A percentile compares a stretch with the other conserved stretches of the same genome.
These are phyloP conservation scores for Tuber umbilicatum DNA, from an alignment of 495 filamentous ascomycete genomes.

Conservation along the genomic window DNA sequence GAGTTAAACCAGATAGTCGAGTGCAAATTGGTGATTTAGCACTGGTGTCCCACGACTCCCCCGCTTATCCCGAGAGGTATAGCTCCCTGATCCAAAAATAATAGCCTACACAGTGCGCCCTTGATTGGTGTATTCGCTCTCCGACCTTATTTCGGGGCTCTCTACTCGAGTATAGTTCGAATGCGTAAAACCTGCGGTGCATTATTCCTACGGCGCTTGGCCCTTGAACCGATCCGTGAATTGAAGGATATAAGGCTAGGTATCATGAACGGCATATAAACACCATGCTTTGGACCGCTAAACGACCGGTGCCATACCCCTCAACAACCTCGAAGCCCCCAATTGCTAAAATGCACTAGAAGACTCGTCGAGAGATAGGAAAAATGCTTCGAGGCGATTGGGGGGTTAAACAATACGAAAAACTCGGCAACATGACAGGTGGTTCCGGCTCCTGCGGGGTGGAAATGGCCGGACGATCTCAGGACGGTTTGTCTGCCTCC, in stretches of 20 bases:
- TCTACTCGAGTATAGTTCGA: neutral
- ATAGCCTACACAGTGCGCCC: neutral
- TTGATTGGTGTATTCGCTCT: neutral
- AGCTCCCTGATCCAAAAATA: neutral
- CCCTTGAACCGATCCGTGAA: neutral
- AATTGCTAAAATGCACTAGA: neutral
- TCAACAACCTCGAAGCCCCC: neutral
- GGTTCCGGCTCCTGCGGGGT: neutral
- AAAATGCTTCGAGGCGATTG: neutral
- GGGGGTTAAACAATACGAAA: neutral
- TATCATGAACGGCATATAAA: neutral
- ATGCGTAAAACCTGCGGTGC: neutral
- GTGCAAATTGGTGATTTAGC: neutral
- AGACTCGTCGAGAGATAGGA: neutral
- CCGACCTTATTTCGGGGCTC: neutral
- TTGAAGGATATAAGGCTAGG: neutral
- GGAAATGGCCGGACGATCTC: neutral
- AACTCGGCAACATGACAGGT: neutral
- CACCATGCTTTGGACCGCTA: neutral
- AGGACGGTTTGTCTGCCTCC: neutral
- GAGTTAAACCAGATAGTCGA: neutral
- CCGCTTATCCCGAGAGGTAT: neutral
- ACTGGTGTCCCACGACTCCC: neutral
- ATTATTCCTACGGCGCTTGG: neutral
- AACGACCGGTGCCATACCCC: neutral